A percentile compares a stretch with the other conserved stretches of the same genome.
phyloP scores from a whole-genome alignment of 495 filamentous ascomycete species.

The Talaromyces borbonicus region DNA sequence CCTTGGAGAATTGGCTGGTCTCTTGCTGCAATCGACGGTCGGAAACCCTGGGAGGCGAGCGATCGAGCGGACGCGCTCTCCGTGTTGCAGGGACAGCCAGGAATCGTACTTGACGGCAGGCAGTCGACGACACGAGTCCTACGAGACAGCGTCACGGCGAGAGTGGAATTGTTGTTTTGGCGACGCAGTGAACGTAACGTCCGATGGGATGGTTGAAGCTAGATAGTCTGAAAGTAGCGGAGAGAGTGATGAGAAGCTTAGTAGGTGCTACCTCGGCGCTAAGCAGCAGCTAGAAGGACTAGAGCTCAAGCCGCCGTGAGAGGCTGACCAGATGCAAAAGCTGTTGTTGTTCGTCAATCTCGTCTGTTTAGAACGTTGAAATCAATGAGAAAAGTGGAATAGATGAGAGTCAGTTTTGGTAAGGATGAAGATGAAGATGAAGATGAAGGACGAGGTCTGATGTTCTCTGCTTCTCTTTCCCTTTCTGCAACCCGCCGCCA shows the following conservation, averaged over 20 bases:
- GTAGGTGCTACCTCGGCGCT: conserved; percentile 6
- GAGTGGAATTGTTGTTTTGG: conserved; percentile 2
- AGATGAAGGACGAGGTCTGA: conserved; percentile 3
- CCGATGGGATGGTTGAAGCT: background rate
- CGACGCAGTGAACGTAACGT: background rate
- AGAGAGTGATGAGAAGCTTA: conserved; percentile 3
- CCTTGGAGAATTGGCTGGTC: conserved; percentile 1
- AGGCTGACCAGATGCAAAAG: background rate
- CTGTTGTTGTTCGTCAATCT: too few species aligned
- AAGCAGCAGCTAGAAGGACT: background rate
- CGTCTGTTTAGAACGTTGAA: background rate
- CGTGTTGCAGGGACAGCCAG: background rate
- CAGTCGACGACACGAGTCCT: background rate
- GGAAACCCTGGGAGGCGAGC: background rate
- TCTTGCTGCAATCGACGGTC: background rate
- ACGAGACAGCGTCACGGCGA: background rate
- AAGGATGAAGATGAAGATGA: conserved; percentile 11
- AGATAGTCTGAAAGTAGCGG: conserved; percentile 4
- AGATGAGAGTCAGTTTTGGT: background rate
- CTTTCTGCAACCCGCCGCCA: background rate
- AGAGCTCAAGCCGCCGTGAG: background rate
- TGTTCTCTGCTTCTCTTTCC: background rate
- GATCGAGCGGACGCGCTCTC: conserved; percentile 1
- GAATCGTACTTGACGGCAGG: background rate
- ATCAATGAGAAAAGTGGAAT: background rate